Base-by-base conservation (phyloP, 371 early-diverging fungal species). In the Mucor circinelloides region DNA sequence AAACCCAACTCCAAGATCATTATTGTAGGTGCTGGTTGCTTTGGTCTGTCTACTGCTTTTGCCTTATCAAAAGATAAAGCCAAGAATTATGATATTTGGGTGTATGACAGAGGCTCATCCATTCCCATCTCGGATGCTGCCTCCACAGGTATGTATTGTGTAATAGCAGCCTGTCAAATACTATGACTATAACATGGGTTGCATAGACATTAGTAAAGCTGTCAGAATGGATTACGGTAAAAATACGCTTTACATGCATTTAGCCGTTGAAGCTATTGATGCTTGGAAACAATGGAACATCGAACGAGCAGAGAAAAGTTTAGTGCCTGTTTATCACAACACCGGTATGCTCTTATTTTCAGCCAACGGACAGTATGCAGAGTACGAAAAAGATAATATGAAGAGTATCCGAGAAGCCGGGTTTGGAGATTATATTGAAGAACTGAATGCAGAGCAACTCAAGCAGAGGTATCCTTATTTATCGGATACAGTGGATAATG, bases 11-110 rank as follows among this genome's bases (percentile, higher is more conserved):
- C 64, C 4, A 77, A 75, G 38, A 66, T 85, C 7, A 74, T 83
- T 50, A 74, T 86, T 71, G 83, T 86, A 17, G 86, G 86, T 54
- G 84, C 73, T 19, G 86, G 86, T 2, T 70, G 74, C 27, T 84
- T 84, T 80, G 85, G 85, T 15, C 70, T 86, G 5, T 81, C 83
- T 3, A 77, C 83, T 17, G 85, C 84, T 3, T 75, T 79, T 59
- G 68, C 78, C n/a, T 27, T 71, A 28, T 69, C 78, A 19, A 52
- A 52, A 52, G 52, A 52, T 27, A 27, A 52, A 52, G 66, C 69
- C 12, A 21, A 64, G 21, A 40, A 67, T 5, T 74, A 78, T 50
- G 71, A 78, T 9, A 74, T 86, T 15, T 74, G 70, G 58, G 79
- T 84, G 1, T 79, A 64, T 63, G 86, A 86, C 44, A 73, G 82